Conservation (phyloP, 1,284 basidiomycete genomes). For the Cutaneotrichosporon cavernicola region DNA sequence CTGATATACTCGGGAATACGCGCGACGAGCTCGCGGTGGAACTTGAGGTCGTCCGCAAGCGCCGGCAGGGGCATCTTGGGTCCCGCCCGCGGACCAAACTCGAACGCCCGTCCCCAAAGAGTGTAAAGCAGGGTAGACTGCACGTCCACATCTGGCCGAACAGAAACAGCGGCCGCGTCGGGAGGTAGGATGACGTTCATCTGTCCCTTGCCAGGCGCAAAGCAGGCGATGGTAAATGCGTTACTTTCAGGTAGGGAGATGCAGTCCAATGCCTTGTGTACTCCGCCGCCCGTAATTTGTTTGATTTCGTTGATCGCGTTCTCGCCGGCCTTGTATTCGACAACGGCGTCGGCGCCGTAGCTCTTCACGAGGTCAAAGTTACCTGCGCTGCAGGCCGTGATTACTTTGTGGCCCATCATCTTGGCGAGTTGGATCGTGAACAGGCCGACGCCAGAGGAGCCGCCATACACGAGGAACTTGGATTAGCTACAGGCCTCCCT, state of each 20-base stretch:
- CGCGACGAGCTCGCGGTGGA: conserved; percentile 30
- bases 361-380: conserved; percentile 54
- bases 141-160: conserved; percentile 33
- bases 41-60: conserved; percentile 28
- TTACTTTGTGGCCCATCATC: conserved; percentile 54
- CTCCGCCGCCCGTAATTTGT: conserved; percentile 40
- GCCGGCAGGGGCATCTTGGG: conserved; percentile 27
- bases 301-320: conserved; percentile 31
- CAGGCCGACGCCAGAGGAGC: conserved; percentile 55
- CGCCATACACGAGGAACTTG: conserved; percentile 55
- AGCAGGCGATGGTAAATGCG: conserved; percentile 33
- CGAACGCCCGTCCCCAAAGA: conserved; percentile 39
- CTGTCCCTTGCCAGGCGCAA: conserved; percentile 32
- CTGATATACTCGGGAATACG: conserved; percentile 32
- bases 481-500: neutral
- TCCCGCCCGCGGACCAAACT: conserved; percentile 32
- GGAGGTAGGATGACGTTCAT: conserved; percentile 36
- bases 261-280: conserved; percentile 38
- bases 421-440: conserved; percentile 57
- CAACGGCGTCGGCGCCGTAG: conserved; percentile 54
- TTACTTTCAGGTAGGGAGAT: conserved; percentile 39
- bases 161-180: conserved; percentile 22
- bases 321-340: conserved; percentile 36
- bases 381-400: conserved; percentile 52
- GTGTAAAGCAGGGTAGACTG: conserved; percentile 42